A percentile compares a stretch with the other conserved stretches of the same genome.
Evolutionary conservation across 2,329 filamentous ascomycete genomes (phyloP).

Genomic region (Neopestalotiopsis sp.): DNA sequence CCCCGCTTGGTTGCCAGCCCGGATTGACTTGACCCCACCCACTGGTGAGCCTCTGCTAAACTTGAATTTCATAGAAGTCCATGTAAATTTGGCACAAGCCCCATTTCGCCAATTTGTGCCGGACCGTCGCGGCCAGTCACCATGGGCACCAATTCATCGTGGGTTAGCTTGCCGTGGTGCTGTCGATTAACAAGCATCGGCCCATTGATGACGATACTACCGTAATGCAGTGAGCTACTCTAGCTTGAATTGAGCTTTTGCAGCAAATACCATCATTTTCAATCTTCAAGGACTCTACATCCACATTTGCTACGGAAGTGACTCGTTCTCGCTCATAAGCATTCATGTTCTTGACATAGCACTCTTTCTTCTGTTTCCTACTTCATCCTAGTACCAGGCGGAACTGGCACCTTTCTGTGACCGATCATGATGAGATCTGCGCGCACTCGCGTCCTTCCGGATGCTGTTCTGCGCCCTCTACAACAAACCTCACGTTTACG

Average conservation of each 20-base stretch:
- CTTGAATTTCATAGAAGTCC: background rate
- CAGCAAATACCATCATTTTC: background rate
- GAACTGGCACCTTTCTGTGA: background rate
- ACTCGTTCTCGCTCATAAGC: background rate
- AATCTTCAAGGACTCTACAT: background rate
- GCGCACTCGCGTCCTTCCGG: slow-evolving; percentile 18
- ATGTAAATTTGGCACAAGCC: background rate
- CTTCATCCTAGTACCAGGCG: background rate
- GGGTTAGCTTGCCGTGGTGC: background rate
- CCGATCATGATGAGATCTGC: slow-evolving; percentile 20
- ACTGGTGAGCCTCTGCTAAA: background rate
- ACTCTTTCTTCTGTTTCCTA: background rate
- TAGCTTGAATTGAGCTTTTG: background rate
- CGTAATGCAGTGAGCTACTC: background rate
- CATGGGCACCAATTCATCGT: background rate
- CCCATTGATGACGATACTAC: background rate
- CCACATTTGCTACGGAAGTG: background rate
- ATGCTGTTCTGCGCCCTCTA: slow-evolving; percentile 18
- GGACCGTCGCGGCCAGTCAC: background rate
- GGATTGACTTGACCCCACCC: background rate
- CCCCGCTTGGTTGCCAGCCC: background rate
- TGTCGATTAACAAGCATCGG: background rate
- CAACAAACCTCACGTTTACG: slow-evolving; percentile 10
- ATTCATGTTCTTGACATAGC: background rate
- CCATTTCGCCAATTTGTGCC: background rate